phyloP scores from a whole-genome alignment of 495 filamentous ascomycete genomes.

The Penicillium paxilli region DNA sequence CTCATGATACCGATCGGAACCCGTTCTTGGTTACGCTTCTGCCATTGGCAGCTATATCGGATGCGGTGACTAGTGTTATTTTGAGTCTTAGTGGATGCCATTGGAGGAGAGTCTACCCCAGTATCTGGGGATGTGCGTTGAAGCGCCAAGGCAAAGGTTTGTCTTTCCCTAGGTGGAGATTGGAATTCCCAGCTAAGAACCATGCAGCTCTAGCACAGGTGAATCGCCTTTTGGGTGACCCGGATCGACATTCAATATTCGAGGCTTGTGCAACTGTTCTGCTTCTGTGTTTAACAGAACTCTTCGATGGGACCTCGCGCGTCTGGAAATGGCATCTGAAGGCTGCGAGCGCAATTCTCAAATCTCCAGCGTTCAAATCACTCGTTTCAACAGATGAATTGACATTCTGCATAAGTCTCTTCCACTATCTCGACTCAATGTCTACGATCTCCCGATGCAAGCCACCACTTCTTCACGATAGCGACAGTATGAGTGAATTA shows the following conservation, averaged over 20 bases:
- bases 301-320: conserved; percentile 26
- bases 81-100: conserved; percentile 30
- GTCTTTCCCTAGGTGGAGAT: neutral
- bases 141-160: conserved; percentile 26
- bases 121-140: conserved; percentile 26
- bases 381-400: conserved; percentile 18
- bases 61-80: conserved; percentile 28
- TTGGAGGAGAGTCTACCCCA: conserved; percentile 30
- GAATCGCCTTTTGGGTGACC: conserved; percentile 10
- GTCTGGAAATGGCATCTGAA: conserved; percentile 36
- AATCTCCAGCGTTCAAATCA: conserved; percentile 15
- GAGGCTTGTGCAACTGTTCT: conserved; percentile 28
- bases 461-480: conserved; percentile 22
- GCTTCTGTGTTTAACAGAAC: conserved; percentile 26
- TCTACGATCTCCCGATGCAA: conserved; percentile 34
- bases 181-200: neutral
- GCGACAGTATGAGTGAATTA: conserved; percentile 18
- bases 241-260: conserved; percentile 18
- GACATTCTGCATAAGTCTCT: conserved; percentile 26
- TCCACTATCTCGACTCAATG: conserved; percentile 34
- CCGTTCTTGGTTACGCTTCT: conserved; percentile 27
- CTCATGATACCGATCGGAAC: conserved; percentile 24
- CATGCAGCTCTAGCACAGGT: conserved; percentile 24
- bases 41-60: conserved; percentile 26
- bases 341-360: conserved; percentile 28